Evolutionary conservation across 331 rosid species (phyloP).

Genomic region (Ulmus americana): DNA sequence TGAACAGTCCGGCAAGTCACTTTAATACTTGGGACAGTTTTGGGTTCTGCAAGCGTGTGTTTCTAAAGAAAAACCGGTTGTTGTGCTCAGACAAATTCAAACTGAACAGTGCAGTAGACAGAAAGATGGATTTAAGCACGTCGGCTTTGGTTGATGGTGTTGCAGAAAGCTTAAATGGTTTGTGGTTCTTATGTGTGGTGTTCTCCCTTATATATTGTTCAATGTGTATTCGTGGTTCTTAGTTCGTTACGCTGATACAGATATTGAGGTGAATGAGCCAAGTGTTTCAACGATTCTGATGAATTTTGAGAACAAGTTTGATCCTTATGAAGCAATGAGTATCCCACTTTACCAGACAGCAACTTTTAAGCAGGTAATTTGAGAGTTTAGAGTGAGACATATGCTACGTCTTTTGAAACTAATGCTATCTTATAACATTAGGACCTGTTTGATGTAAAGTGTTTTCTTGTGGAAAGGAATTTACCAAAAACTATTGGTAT

Average conservation of each 20-base stretch:
- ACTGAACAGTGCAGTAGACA: slow-evolving; percentile 44
- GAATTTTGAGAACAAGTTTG: slow-evolving; percentile 71
- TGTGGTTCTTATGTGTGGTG: slow-evolving; percentile 14
- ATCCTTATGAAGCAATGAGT: slow-evolving; percentile 73
- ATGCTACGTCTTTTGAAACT: background rate
- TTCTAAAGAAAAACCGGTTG: slow-evolving; percentile 25
- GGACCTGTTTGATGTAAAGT: background rate
- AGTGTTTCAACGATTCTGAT: slow-evolving; percentile 62
- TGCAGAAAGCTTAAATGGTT: slow-evolving; percentile 42
- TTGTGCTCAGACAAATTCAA: slow-evolving; percentile 30
- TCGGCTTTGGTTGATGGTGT: slow-evolving; percentile 39
- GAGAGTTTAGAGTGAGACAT: background rate
- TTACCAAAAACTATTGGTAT: no score
- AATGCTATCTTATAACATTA: background rate
- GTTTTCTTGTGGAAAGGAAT: no score
- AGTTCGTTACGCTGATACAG: slow-evolving; percentile 30
- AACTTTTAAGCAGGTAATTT: slow-evolving; percentile 80
- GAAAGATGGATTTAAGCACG: slow-evolving; percentile 49
- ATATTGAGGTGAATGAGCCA: slow-evolving; percentile 49
- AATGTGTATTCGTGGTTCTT: slow-evolving; percentile 15
- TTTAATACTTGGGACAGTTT: slow-evolving; percentile 21
- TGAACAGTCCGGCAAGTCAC: slow-evolving; percentile 16
- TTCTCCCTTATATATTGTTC: background rate
- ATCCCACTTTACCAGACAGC: slow-evolving; percentile 88
- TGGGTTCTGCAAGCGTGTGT: slow-evolving; percentile 25